These are phyloP conservation scores for Apiospora arundinis DNA, from an alignment of 2,329 filamentous ascomycete species.

Conservation along the genomic window DNA sequence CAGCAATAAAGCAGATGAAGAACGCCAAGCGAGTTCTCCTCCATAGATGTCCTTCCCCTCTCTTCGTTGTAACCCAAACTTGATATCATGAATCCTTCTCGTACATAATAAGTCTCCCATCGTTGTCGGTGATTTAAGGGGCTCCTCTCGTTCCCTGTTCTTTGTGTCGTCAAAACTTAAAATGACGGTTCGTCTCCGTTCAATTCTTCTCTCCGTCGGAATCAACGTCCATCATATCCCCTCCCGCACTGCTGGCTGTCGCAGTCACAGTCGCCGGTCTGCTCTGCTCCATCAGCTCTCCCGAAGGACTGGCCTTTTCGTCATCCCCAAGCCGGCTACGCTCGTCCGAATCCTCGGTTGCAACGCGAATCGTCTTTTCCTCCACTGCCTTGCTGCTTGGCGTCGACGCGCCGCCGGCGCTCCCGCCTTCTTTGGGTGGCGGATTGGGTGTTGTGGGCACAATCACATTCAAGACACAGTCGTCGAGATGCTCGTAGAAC, in stretches of 20 bases:
- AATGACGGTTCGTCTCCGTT: conserved; percentile 9
- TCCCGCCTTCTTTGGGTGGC: conserved; percentile 35
- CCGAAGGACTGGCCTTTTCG: conserved; percentile 19
- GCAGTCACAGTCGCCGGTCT: neutral
- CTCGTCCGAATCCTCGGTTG: conserved; percentile 9
- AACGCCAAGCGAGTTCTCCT: neutral
- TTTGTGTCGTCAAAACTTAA: neutral
- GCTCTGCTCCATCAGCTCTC: conserved; percentile 28
- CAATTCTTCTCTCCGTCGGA: conserved; percentile 34
- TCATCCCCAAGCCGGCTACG: conserved; percentile 10
- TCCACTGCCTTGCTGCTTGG: conserved; percentile 30
- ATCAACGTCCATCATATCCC: conserved; percentile 41
- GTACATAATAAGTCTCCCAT: neutral
- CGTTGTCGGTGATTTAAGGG: neutral
- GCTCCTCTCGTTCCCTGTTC: neutral
- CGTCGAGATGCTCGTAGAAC: conserved; percentile 93
- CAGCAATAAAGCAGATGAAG: neutral
- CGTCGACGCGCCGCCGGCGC: conserved; percentile 27
- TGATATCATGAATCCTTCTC: neutral
- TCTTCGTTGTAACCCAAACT: neutral
- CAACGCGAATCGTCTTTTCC: conserved; percentile 20
- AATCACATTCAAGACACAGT: conserved; percentile 66
- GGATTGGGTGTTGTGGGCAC: conserved; percentile 52
- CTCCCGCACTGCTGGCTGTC: conserved; percentile 24
- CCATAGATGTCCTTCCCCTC: neutral